A percentile compares a stretch with the other conserved stretches of the same genome.
These are phyloP conservation scores for Astraeus odoratus DNA, from an alignment of 768 basidiomycete genomes.

Conservation along the genomic window DNA sequence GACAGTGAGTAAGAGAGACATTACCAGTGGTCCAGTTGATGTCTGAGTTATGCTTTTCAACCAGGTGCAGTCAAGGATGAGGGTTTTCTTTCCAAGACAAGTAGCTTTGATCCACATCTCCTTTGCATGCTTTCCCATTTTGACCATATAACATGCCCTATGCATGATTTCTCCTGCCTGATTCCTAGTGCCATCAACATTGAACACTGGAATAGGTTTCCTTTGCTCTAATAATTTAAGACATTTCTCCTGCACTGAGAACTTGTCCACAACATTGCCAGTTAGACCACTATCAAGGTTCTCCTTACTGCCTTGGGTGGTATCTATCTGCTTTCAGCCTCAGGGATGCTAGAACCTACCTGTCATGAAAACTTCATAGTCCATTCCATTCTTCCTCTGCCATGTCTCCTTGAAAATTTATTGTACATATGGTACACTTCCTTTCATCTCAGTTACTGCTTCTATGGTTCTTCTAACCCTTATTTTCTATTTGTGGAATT, in stretches of 20 bases:
- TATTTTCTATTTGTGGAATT: no score
- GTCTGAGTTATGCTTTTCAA: slow-evolving; percentile 17
- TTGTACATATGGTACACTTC: no score
- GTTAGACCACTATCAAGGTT: background rate
- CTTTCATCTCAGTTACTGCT: no score
- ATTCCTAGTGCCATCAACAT: slow-evolving; percentile 1
- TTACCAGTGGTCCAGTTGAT: slow-evolving; percentile 16
- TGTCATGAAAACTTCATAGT: no score
- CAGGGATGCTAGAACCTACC: no score
- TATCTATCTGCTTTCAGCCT: no score
- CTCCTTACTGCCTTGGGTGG: no score
- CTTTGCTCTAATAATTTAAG: background rate
- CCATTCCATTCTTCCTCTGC: no score
- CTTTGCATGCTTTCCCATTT: background rate
- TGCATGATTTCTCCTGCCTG: background rate
- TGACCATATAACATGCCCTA: background rate
- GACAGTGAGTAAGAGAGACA: slow-evolving; percentile 8
- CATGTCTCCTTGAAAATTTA: no score
- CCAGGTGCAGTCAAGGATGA: slow-evolving; percentile 20
- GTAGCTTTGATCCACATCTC: background rate
- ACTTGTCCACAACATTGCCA: background rate
- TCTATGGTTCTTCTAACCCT: no score
- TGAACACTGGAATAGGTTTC: background rate
- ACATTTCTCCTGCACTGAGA: background rate
- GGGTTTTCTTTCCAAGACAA: background rate